Conservation (phyloP, 768 basidiomycete species). For the Gloeostereum incarnatum region DNA sequence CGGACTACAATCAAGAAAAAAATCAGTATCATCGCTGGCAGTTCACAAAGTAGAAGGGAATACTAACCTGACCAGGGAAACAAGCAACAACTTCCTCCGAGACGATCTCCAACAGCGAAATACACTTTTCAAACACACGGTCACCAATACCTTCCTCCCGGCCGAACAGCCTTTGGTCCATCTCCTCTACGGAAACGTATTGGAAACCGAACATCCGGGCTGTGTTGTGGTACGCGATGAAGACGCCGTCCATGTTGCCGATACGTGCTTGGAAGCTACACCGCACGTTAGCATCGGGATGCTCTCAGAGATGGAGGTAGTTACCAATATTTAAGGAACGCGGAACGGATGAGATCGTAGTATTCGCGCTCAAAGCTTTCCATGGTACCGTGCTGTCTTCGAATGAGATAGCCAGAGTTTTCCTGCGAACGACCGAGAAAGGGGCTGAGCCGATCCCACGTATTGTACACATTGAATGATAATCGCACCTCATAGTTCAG, state of each 20-base stretch:
- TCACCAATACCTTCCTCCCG: slow-evolving; percentile 43
- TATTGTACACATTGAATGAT: too few relatives aligned
- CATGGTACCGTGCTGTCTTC: slow-evolving; percentile 44
- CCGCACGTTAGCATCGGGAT: background rate
- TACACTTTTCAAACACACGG: slow-evolving; percentile 66
- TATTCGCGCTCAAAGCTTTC: slow-evolving; percentile 92
- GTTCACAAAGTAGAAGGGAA: slow-evolving; percentile 1
- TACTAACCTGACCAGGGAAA: slow-evolving; percentile 61
- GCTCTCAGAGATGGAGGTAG: slow-evolving; percentile 3
- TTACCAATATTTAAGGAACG: slow-evolving; percentile 89
- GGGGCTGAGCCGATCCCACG: slow-evolving; percentile 21
- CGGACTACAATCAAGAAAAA: slow-evolving; percentile 26
- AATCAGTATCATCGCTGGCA: slow-evolving; percentile 1
- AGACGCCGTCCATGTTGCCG: slow-evolving; percentile 93
- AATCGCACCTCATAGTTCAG: slow-evolving; percentile 71
- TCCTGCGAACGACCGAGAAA: slow-evolving; percentile 32
- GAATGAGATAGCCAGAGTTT: slow-evolving; percentile 73
- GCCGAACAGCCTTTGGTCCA: slow-evolving; percentile 80
- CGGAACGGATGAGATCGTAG: slow-evolving; percentile 89
- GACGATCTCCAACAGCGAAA: slow-evolving; percentile 61
- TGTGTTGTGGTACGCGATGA: slow-evolving; percentile 85
- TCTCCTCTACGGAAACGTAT: slow-evolving; percentile 79
- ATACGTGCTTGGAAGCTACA: slow-evolving; percentile 91
- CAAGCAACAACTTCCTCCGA: slow-evolving; percentile 43
- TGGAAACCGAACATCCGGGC: slow-evolving; percentile 88